phyloP scores from a whole-genome alignment of 2,329 filamentous ascomycete species.

The Phialocephala sp. region DNA sequence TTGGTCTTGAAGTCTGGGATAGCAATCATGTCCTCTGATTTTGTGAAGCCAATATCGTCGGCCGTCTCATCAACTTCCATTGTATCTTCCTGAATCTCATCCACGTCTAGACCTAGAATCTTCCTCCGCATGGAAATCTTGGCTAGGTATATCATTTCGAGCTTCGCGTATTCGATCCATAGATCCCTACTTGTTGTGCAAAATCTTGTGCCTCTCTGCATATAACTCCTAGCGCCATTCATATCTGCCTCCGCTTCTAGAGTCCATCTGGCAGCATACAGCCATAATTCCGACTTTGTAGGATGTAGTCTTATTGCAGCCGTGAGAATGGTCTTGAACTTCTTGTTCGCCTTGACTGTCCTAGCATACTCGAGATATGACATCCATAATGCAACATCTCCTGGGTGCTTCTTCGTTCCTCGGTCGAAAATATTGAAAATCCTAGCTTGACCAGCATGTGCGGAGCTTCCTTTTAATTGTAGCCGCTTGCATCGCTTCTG shows the following conservation, averaged over 20 bases:
- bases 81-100: slow-evolving; percentile 48
- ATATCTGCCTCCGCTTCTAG: slow-evolving; percentile 86
- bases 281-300: slow-evolving; percentile 82
- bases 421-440: slow-evolving; percentile 91
- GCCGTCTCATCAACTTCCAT: slow-evolving; percentile 55
- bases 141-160: slow-evolving; percentile 91
- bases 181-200: slow-evolving; percentile 75
- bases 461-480: slow-evolving; percentile 70
- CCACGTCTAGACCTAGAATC: slow-evolving; percentile 66
- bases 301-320: slow-evolving; percentile 85
- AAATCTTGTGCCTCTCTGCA: slow-evolving; percentile 90
- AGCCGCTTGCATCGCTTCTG: slow-evolving; percentile 83
- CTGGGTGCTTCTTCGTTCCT: slow-evolving; percentile 82
- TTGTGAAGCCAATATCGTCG: slow-evolving; percentile 34
- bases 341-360: slow-evolving; percentile 68
- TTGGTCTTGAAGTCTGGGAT: slow-evolving; percentile 54
- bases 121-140: slow-evolving; percentile 78
- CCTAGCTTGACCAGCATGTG: slow-evolving; percentile 76
- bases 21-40: slow-evolving; percentile 59
- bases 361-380: slow-evolving; percentile 86
- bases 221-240: slow-evolving; percentile 79
- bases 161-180: slow-evolving; percentile 88
- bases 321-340: slow-evolving; percentile 68
- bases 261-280: slow-evolving; percentile 78
- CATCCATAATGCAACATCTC: slow-evolving; percentile 82